Percentiles rank a stretch among this genome's conserved stretches.
Conservation (phyloP, 345 rosid genomes). For the Eutrema yunnanense region DNA sequence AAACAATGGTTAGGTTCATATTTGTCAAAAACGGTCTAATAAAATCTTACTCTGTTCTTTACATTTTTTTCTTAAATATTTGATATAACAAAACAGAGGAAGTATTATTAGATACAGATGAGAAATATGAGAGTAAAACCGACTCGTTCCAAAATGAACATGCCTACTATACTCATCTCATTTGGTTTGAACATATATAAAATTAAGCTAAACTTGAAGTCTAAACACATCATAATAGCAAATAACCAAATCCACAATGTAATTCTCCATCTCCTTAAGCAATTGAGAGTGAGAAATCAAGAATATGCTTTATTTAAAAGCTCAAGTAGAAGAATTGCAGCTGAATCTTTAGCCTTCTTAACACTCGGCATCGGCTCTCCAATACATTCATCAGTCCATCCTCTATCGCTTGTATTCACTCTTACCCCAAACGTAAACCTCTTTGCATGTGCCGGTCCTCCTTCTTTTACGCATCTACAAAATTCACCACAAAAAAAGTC, state of each 20-base stretch:
- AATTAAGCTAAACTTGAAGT: not conserved
- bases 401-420: conserved; percentile 70
- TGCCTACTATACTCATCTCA: not conserved
- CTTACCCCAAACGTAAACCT: conserved; percentile 83
- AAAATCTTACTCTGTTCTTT: too few relatives aligned
- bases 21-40: too few relatives aligned
- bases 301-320: conserved; percentile 58
- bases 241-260: not conserved
- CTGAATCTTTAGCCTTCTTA: conserved; percentile 97
- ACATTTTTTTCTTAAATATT: too few relatives aligned
- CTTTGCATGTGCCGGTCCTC: conserved; percentile 98
- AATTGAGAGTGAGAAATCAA: not conserved
- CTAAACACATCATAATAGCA: not conserved
- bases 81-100: too few relatives aligned
- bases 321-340: conserved; percentile 77
- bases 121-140: too few relatives aligned
- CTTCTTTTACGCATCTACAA: conserved; percentile 78
- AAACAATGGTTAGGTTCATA: too few relatives aligned
- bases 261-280: not conserved
- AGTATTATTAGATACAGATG: too few relatives aligned
- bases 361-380: conserved; percentile 99
- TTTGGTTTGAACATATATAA: not conserved
- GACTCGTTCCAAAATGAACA: too few relatives aligned
- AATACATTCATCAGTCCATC: conserved; percentile 92
- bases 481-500: not conserved